These are phyloP conservation scores for Colletotrichum brevisporum DNA, from an alignment of 2,329 filamentous ascomycete genomes.

Conservation along the genomic window DNA sequence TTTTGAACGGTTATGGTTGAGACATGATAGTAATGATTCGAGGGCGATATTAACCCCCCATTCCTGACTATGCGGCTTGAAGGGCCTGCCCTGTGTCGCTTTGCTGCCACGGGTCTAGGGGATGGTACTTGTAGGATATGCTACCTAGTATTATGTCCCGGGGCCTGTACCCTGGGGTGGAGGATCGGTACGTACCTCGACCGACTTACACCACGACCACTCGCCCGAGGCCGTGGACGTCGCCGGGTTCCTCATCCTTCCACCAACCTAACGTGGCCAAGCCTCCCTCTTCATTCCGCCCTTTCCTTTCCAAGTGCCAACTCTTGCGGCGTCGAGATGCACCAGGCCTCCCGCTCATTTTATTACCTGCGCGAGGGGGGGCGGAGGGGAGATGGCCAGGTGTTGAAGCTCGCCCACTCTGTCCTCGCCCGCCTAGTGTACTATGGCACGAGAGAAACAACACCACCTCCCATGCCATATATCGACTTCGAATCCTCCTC, in stretches of 20 bases:
- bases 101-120: no score
- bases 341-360: slow-evolving; percentile 10
- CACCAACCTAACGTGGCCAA: slow-evolving; percentile 28
- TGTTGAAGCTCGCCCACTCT: not conserved
- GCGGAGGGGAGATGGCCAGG: no score
- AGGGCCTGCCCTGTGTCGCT: no score
- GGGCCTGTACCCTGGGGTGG: no score
- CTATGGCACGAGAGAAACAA: not conserved
- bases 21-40: no score
- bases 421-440: not conserved
- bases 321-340: not conserved
- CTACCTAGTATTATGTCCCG: no score
- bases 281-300: slow-evolving; percentile 34
- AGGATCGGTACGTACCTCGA: slow-evolving; percentile 17
- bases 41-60: no score
- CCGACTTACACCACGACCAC: not conserved
- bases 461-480: no score
- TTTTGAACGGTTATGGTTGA: no score
- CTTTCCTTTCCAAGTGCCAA: slow-evolving; percentile 5
- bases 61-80: no score
- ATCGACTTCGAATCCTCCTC: not conserved
- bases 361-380: not conserved
- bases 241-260: slow-evolving; percentile 36
- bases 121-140: no score
- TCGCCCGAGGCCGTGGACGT: not conserved